These are phyloP conservation scores for Sporothrix brasiliensis DNA, from an alignment of 2,329 filamentous ascomycete genomes.

Conservation along the genomic window DNA sequence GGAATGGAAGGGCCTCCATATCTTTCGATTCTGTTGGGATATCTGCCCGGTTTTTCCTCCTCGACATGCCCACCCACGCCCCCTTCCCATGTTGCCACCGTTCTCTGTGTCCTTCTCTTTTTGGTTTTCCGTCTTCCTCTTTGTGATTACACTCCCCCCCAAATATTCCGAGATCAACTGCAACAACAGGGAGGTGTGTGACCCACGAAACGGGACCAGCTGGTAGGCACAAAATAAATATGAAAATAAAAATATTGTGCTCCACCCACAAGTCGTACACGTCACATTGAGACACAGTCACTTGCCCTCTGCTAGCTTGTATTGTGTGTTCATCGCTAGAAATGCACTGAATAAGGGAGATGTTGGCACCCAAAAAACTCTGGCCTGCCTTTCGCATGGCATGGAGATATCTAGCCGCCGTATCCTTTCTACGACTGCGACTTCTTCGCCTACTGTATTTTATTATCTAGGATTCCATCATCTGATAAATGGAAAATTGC, in stretches of 20 bases:
- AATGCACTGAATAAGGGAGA: too few species aligned
- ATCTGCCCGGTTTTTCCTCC: neutral
- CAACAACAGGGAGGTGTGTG: conserved; percentile 3
- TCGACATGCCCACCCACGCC: conserved; percentile 1
- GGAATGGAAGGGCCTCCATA: neutral
- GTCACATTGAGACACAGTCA: neutral
- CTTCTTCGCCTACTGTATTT: neutral
- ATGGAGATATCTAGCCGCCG: neutral
- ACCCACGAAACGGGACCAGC: neutral
- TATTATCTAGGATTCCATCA: neutral
- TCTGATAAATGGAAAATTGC: neutral
- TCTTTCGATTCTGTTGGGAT: conserved; percentile 4
- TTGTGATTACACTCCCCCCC: neutral
- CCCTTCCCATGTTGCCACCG: neutral
- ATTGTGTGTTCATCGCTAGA: conserved; percentile 1
- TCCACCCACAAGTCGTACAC: neutral
- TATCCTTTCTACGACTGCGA: neutral
- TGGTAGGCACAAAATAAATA: conserved; percentile 9
- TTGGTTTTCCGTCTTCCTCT: too few species aligned
- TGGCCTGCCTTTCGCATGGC: neutral
- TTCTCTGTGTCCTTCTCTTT: neutral
- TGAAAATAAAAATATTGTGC: neutral
- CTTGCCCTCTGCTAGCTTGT: neutral
- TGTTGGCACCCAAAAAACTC: too few species aligned
- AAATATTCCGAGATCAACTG: conserved; percentile 26